Evolutionary conservation across 2,329 filamentous ascomycete genomes (phyloP).

Genomic region (Bipolaris victoriae): DNA sequence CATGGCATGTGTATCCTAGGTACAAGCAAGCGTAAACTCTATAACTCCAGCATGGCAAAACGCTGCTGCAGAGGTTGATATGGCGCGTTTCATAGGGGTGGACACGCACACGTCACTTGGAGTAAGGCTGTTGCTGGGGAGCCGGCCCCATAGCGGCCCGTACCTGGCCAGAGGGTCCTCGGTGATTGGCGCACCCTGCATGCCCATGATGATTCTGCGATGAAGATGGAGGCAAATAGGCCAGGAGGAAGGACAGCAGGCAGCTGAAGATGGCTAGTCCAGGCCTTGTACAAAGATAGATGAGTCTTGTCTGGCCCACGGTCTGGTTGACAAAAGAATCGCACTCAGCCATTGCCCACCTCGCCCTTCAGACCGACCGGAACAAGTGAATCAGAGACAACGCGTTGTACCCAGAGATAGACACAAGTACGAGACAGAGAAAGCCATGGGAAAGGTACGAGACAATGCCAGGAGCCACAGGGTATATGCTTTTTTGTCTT

Average conservation of each 20-base stretch:
- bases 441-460: constrained; percentile 2
- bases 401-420: not conserved
- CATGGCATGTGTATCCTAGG: not conserved
- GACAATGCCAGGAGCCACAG: not conserved
- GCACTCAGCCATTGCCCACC: not conserved
- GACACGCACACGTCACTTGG: constrained; percentile 15
- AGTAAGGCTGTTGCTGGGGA: constrained; percentile 16
- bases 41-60: not conserved
- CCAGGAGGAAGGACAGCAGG: constrained; percentile 6
- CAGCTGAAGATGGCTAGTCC: constrained; percentile 2
- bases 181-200: constrained; percentile 14
- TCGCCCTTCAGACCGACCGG: not conserved
- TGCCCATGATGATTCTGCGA: constrained; percentile 1
- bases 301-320: not conserved
- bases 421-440: not conserved
- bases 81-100: constrained; percentile 11
- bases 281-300: not conserved
- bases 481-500: not conserved
- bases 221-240: not conserved
- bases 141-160: constrained; percentile 17
- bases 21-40: not conserved
- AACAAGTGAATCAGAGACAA: not conserved
- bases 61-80: not conserved
- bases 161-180: constrained; percentile 7
- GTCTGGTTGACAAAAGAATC: not conserved